Evolutionary conservation across 2,329 filamentous ascomycete species (phyloP).

Genomic region (Epichloe brachyelytri): DNA sequence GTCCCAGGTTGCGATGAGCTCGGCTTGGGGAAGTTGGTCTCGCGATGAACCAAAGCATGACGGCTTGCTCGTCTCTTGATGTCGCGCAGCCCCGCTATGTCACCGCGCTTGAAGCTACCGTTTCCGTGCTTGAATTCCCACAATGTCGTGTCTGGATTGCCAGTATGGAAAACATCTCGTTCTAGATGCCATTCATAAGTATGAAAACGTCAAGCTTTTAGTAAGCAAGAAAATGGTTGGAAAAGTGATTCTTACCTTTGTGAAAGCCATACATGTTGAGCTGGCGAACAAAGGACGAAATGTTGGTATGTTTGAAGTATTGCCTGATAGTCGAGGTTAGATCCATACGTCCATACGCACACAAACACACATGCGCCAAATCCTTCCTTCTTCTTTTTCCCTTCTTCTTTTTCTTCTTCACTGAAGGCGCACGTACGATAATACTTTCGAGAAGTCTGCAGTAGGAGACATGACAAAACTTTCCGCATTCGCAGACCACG

Average conservation of each 20-base stretch:
- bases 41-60: constrained; percentile 84
- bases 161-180: constrained; percentile 95
- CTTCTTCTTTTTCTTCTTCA: no score
- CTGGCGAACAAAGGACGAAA: constrained; percentile 94
- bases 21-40: constrained; percentile 70
- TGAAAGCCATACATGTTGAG: constrained; percentile 99
- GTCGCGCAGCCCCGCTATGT: constrained; percentile 79
- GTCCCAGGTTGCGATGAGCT: constrained; percentile 67
- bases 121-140: constrained; percentile 99
- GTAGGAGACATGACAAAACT: constrained; percentile 99
- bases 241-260: constrained; percentile 53
- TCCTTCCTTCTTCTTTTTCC: background rate
- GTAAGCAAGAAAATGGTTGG: background rate
- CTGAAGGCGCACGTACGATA: constrained; percentile 56
- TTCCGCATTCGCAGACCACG: constrained; percentile 86
- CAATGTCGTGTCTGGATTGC: constrained; percentile 79
- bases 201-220: background rate
- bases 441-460: constrained; percentile 92
- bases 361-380: background rate
- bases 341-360: background rate
- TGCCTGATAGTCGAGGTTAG: constrained; percentile 43
- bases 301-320: constrained; percentile 99
- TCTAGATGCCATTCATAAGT: constrained; percentile 38
- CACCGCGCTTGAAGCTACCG: constrained; percentile 91
- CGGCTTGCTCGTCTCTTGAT: constrained; percentile 92